Evolutionary conservation across 2,329 filamentous ascomycete genomes (phyloP).

Genomic region (Purpureocillium takamizusanense): DNA sequence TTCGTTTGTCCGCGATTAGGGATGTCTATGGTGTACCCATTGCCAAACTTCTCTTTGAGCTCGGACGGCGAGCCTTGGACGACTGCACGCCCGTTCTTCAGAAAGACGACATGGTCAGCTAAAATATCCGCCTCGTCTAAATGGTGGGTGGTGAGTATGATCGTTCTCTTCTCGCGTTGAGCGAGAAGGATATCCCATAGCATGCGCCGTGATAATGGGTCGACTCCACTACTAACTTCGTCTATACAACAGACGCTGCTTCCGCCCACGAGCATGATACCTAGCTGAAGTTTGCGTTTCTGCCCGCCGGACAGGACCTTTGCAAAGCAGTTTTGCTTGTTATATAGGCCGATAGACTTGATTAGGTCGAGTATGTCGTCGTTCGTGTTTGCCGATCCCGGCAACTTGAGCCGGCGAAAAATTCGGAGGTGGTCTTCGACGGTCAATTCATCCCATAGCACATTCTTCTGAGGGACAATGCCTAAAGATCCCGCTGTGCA

Average conservation of each 20-base stretch:
- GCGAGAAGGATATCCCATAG: slow-evolving; percentile 90
- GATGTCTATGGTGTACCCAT: no score
- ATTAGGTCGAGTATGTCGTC: no score
- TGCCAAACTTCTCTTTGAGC: no score
- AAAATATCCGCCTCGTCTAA: slow-evolving; percentile 72
- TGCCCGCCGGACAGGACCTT: slow-evolving; percentile 83
- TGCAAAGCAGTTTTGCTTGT: slow-evolving; percentile 44
- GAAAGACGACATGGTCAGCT: no score
- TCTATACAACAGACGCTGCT: slow-evolving; percentile 83
- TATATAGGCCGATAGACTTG: no score
- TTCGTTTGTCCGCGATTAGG: no score
- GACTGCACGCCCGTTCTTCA: no score
- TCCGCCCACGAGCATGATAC: slow-evolving; percentile 90
- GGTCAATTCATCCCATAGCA: slow-evolving; percentile 82
- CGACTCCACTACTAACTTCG: slow-evolving; percentile 80
- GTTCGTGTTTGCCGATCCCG: slow-evolving; percentile 14
- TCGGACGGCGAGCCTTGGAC: no score
- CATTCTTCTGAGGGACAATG: slow-evolving; percentile 90
- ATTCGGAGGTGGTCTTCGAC: slow-evolving; percentile 77
- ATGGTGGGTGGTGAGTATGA: slow-evolving; percentile 87
- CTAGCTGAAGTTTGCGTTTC: slow-evolving; percentile 83
- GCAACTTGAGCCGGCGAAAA: slow-evolving; percentile 73
- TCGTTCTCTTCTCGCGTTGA: slow-evolving; percentile 71
- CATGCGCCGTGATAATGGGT: slow-evolving; percentile 77
- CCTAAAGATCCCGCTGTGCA: no score